These are phyloP conservation scores for Kwoniella sp. DNA, from an alignment of 768 basidiomycete species.

Conservation along the genomic window DNA sequence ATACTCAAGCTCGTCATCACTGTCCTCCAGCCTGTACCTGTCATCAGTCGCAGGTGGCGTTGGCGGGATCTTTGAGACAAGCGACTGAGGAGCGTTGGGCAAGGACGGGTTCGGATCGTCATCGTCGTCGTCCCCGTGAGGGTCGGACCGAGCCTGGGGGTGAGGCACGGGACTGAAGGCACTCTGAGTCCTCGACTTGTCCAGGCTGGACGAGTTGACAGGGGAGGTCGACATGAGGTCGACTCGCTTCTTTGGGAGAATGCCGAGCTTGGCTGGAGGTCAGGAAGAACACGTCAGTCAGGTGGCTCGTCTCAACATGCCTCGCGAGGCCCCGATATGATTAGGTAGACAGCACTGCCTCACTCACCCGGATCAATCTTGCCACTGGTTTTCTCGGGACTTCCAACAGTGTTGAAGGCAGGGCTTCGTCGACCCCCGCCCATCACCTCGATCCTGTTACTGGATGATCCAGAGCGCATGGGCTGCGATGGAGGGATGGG, in stretches of 20 bases:
- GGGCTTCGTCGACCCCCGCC: constrained; percentile 22
- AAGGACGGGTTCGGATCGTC: constrained; percentile 36
- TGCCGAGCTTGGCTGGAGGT: constrained; percentile 47
- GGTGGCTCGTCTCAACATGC: no score
- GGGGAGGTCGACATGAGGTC: constrained; percentile 45
- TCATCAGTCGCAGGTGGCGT: constrained; percentile 32
- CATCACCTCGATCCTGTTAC: constrained; percentile 9
- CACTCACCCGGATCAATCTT: constrained; percentile 45
- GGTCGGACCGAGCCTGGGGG: constrained; percentile 2
- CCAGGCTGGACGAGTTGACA: constrained; percentile 6
- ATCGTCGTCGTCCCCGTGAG: constrained; percentile 13
- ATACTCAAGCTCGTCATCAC: constrained; percentile 48
- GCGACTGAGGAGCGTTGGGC: constrained; percentile 16
- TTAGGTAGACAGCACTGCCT: neutral
- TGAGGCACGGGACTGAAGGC: no score
- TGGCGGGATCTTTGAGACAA: constrained; percentile 37
- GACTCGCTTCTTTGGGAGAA: constrained; percentile 48
- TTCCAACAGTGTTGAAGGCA: constrained; percentile 14
- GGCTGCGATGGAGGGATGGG: constrained; percentile 21
- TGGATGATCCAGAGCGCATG: constrained; percentile 2
- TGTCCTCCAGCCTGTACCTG: constrained; percentile 33
- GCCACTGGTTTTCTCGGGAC: constrained; percentile 28
- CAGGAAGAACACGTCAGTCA: neutral
- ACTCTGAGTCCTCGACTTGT: neutral
- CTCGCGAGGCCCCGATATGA: neutral